Conservation (phyloP, 768 basidiomycete genomes). For the Exsudoporus frostii region DNA sequence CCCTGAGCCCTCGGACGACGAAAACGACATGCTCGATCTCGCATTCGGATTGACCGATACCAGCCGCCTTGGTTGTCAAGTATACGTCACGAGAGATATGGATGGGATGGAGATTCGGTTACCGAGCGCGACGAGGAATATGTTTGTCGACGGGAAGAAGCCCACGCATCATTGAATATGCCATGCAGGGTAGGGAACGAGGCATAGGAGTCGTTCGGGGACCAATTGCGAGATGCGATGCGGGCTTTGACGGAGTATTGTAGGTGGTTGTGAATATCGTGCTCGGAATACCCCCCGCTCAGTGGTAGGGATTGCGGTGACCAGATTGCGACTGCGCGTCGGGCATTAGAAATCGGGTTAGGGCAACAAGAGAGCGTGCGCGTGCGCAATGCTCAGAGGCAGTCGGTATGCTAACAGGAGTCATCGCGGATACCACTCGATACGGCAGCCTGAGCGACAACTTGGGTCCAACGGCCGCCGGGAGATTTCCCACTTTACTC, state of each 20-base stretch:
- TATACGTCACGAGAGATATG: constrained; percentile 72
- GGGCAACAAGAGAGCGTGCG: background rate
- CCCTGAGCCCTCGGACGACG: constrained; percentile 94
- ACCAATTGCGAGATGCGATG: background rate
- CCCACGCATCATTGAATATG: constrained; percentile 42
- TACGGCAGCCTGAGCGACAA: background rate
- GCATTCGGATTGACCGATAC: constrained; percentile 97
- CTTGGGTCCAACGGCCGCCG: background rate
- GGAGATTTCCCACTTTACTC: background rate
- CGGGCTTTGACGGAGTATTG: background rate
- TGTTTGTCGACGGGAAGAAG: constrained; percentile 88
- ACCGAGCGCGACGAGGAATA: constrained; percentile 91
- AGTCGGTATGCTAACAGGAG: background rate
- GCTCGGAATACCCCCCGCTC: constrained; percentile 16
- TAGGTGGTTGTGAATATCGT: constrained; percentile 17
- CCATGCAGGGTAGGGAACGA: background rate
- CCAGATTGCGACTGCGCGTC: background rate
- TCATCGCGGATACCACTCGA: background rate
- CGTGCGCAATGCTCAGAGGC: background rate
- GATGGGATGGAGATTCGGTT: constrained; percentile 84
- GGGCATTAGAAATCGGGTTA: background rate
- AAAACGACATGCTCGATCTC: constrained; percentile 98
- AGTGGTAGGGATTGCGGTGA: background rate
- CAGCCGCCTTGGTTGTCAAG: constrained; percentile 77
- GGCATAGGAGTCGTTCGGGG: background rate